A percentile compares a stretch with the other conserved stretches of the same genome.
Evolutionary conservation across 225 moss, liverwort and hornwort genomes (phyloP).

Genomic region (Rhytidiadelphus loreus): DNA sequence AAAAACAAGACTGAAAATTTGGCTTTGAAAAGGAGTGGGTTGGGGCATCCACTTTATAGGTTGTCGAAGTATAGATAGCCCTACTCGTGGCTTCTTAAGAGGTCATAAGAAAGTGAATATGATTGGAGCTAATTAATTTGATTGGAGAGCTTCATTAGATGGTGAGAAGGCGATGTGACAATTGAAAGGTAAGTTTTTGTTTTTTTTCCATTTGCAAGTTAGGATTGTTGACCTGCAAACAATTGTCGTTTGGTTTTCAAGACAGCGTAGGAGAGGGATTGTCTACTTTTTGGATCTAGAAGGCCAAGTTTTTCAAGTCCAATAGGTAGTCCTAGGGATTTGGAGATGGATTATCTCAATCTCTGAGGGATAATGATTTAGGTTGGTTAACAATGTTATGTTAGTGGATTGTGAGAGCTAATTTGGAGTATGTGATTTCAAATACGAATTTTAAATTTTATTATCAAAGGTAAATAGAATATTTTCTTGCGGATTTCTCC

Average conservation of each 20-base stretch:
- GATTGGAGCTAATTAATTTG: accelerated
- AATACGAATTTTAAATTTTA: no score
- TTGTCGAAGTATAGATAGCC: background rate
- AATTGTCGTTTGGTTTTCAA: no score
- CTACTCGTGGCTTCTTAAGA: accelerated
- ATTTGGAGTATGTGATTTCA: accelerated
- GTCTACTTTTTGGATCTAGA: accelerated
- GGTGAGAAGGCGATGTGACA: accelerated
- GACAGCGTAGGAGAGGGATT: accelerated
- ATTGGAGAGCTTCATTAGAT: accelerated
- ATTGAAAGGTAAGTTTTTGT: background rate
- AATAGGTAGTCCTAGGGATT: accelerated
- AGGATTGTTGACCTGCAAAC: accelerated
- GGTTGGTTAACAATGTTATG: background rate
- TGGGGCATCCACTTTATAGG: accelerated
- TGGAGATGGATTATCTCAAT: background rate
- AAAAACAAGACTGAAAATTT: accelerated
- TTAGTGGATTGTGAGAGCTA: accelerated
- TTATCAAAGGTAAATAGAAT: background rate
- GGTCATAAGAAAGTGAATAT: background rate
- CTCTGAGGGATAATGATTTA: accelerated
- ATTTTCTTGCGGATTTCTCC: accelerated
- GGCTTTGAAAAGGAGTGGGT: no score
- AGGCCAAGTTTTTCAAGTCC: accelerated
- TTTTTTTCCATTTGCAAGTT: background rate